Evolutionary conservation across 2,329 filamentous ascomycete species (phyloP).

Genomic region (Diplodia corticola): DNA sequence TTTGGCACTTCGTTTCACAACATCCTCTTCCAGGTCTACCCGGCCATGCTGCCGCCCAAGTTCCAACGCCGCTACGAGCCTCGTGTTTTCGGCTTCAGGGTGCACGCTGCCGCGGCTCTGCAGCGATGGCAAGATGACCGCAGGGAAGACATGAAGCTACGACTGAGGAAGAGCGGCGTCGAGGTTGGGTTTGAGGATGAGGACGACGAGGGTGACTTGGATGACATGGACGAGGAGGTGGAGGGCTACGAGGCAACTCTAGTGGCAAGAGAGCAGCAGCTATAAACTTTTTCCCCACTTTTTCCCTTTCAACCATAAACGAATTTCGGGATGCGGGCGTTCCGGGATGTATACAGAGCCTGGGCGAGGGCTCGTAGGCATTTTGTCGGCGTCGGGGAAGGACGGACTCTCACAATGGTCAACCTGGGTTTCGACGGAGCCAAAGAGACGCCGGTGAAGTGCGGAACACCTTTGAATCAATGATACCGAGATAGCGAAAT

Average conservation of each 20-base stretch:
- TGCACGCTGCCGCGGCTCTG: conserved; percentile 84
- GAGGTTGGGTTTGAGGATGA: conserved; percentile 77
- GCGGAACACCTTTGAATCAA: conserved; percentile 4
- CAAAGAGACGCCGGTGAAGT: conserved; percentile 19
- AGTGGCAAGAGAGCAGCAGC: conserved; percentile 3
- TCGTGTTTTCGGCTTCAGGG: conserved; percentile 90
- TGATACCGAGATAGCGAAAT: conserved; percentile 21
- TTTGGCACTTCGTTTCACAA: conserved; percentile 98
- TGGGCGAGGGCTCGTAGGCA: conserved; percentile 19
- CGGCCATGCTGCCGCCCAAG: conserved; percentile 83
- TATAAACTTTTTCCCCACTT: neutral
- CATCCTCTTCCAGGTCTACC: conserved; percentile 98
- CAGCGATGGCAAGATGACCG: conserved; percentile 86
- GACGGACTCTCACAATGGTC: neutral
- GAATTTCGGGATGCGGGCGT: conserved; percentile 11
- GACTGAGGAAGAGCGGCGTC: conserved; percentile 67
- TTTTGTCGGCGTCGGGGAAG: conserved; percentile 21
- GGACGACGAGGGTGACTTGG: conserved; percentile 62
- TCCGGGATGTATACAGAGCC: conserved; percentile 10
- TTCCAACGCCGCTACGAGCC: conserved; percentile 83
- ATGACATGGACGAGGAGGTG: conserved; percentile 53
- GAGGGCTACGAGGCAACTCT: conserved; percentile 27
- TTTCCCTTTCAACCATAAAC: neutral
- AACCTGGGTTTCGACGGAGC: neutral
- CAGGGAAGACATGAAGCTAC: conserved; percentile 77